phyloP scores from a whole-genome alignment of 179 eudicot species.

The Patellifolia procumbens region DNA sequence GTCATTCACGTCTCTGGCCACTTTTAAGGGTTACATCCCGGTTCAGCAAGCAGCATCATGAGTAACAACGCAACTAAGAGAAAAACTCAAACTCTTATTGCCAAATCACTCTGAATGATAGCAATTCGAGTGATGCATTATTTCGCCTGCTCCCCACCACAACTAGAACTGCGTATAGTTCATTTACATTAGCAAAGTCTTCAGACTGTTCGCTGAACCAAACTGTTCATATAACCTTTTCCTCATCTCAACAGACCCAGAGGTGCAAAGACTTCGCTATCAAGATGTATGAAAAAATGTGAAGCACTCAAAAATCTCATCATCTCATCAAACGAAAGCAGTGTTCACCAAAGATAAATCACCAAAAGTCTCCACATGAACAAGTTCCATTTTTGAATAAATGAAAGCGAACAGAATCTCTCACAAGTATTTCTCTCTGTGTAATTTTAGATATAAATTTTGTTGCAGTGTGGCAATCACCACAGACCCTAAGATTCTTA shows the following conservation, averaged over 20 bases:
- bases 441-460: slow-evolving; percentile 84
- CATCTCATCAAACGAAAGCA: not conserved
- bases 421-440: slow-evolving; percentile 86
- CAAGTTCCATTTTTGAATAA: slow-evolving; percentile 89
- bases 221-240: not conserved
- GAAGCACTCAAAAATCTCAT: not conserved
- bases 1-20: not conserved
- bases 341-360: slow-evolving; percentile 17
- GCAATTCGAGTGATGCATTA: not conserved
- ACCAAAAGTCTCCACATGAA: slow-evolving; percentile 99
- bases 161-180: not conserved
- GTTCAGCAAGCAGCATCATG: not conserved
- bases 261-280: not conserved
- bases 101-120: not conserved
- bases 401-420: slow-evolving; percentile 92
- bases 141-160: not conserved
- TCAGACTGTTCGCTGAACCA: not conserved
- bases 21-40: not conserved
- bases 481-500: slow-evolving; percentile 91
- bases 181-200: not conserved
- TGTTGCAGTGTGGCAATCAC: slow-evolving; percentile 87
- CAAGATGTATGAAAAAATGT: not conserved
- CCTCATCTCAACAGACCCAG: not conserved
- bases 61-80: not conserved
- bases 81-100: not conserved